phyloP scores from a whole-genome alignment of 208 protist genomes.

The Acanthamoeba royreba region DNA sequence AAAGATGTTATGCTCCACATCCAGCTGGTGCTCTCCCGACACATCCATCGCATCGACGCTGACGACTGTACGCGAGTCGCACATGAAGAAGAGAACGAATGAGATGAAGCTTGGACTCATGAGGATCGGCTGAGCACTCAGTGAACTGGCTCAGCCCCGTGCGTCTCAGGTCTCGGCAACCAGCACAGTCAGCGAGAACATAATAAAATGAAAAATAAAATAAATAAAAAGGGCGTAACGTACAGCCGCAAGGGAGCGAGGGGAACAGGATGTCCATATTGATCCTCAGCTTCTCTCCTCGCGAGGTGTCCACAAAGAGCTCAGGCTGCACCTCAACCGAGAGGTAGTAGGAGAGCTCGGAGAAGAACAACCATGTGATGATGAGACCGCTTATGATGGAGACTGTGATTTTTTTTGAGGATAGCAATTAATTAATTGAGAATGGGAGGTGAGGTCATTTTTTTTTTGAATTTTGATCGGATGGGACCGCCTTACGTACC shows the following conservation, averaged over 20 bases:
- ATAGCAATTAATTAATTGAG: not conserved
- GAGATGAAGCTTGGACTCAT: too few species aligned
- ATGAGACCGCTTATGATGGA: constrained; percentile 68
- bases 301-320: constrained; percentile 69
- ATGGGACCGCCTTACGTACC: not conserved
- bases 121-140: too few species aligned
- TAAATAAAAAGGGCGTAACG: constrained; percentile 25
- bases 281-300: constrained; percentile 71
- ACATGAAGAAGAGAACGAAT: too few species aligned
- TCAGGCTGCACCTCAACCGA: constrained; percentile 62
- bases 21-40: constrained; percentile 75
- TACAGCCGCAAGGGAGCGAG: constrained; percentile 71
- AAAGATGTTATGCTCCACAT: constrained; percentile 73
- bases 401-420: constrained; percentile 2
- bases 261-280: constrained; percentile 77
- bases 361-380: constrained; percentile 72
- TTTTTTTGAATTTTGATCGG: too few species aligned
- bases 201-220: not conserved
- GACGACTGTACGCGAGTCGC: constrained; percentile 47
- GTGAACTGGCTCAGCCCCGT: too few species aligned
- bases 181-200: not conserved
- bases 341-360: constrained; percentile 69
- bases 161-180: too few species aligned
- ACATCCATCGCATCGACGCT: constrained; percentile 79
- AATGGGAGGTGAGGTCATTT: too few species aligned